Base-by-base conservation (phyloP, 345 rosid species). In the Crucihimalaya himalaica region DNA sequence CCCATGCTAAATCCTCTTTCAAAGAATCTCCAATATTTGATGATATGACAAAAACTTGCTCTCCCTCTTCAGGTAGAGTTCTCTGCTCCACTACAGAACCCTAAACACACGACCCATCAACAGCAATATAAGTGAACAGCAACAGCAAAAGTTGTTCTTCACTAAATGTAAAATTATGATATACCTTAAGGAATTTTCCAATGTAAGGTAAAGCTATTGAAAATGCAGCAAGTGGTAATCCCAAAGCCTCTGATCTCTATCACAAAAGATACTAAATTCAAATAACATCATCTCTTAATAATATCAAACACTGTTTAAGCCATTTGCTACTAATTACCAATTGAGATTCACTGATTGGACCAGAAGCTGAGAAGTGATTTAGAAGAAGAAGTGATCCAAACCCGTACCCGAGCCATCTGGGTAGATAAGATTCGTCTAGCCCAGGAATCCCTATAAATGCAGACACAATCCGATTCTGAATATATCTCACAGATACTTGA, bases 401-500 rank as follows among this genome's bases (percentile, higher is more conserved):
- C 50, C 98, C 97, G 78, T 85, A 94, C 0, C 97, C 98, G 4
- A 94, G 84, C 90, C 90, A 94, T 79, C 96, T 85, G 25, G 98
- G 98, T 66, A 94, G 81, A 77, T 87, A 86, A 32, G 96, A 91
- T 76, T 95, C 99, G 73, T 95, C 96, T 16, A 91, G 63, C 64
- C 99, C 97, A 68, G 91, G 96, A 46, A 91, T 89, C 25, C 98
- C 95, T 89, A 40, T 20, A 34, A 6, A 60, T 14, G n/a, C 23
- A 56, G 16, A 58, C 40, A 60, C 37, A 39, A 64, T 59, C 23
- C 34, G 1, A 16, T 45, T 57, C 23, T n/a, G 0, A 43, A 21
- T 21, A n/a, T 2, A 42, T 43, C 13, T 50, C 34, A 37, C 3
- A 21, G 37, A 21, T 7, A 42, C 20, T 25, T 28, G 6, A 28